Base-by-base conservation (phyloP, 257 asterid species). In the Solanum bukasovii region DNA sequence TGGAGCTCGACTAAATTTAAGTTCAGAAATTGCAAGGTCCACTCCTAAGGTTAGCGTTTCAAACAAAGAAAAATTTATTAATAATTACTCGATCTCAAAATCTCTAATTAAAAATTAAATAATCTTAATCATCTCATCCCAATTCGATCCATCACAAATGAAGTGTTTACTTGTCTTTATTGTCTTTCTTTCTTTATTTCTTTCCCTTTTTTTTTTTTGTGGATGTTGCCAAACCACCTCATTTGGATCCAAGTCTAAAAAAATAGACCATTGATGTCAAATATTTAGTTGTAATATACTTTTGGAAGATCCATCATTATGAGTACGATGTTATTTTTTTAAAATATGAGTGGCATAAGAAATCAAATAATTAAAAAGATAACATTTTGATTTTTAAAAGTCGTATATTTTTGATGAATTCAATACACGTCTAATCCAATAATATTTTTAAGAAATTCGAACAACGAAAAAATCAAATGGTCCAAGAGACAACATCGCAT, bases 41-140 rank as follows among this genome's bases (percentile, higher is more conserved):
- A 18, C n/a, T 52, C 1, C 25, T 7, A 56, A 20, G 25, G 0
- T 20, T 56, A 56, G 67, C 0, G 5, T 56, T 56, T 20, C 12
- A 0, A 56, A 56, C 11, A 0, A 20, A 56, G 67, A 56, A 0
- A 56, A 18, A 0, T 2, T 56, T 56, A 20, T 0, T 20, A 0
- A 7, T 0, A 20, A 56, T 56, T 0, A 20, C 9, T 25, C 4
- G 3, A 67, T 0, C 0, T n/a, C 1, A 2, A 63, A n/a, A 10
- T 10, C 0, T n/a, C 14, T 63, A 0, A 63, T 63, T 0, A 10
- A 63, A 10, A n/a, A 9, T 2, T 9, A 9, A 11, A 0, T 1
- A 18, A 3, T 20, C 0, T 56, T 0, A 56, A 20, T 56, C 5
- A 20, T 0, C 5, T 56, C 9, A 3, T 33, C 5, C 35, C 35